Conservation (phyloP, 768 basidiomycete genomes). For the Asterophora lycoperdoides region DNA sequence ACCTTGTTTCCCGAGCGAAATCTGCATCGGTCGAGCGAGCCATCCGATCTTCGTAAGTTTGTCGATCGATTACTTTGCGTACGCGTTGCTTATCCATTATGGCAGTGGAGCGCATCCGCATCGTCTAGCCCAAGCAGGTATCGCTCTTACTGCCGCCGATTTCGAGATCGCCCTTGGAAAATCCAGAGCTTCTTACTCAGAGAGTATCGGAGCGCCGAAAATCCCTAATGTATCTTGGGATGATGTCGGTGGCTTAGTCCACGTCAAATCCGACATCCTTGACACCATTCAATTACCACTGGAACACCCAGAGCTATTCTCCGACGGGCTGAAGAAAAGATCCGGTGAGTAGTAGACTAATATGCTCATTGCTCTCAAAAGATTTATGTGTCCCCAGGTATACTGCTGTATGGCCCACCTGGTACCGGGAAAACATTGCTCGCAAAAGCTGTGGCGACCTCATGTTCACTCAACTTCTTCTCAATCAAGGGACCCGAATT, state of each 20-base stretch:
- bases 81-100: neutral
- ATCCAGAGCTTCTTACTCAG: slow-evolving; percentile 76
- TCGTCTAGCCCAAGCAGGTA: slow-evolving; percentile 33
- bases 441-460: slow-evolving; percentile 95
- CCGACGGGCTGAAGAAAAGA: slow-evolving; percentile 89
- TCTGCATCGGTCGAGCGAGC: slow-evolving; percentile 52
- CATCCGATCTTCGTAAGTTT: slow-evolving; percentile 30
- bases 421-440: slow-evolving; percentile 95
- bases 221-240: slow-evolving; percentile 97
- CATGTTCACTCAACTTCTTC: slow-evolving; percentile 92
- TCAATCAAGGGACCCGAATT: slow-evolving; percentile 97
- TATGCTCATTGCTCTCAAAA: neutral
- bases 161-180: slow-evolving; percentile 69
- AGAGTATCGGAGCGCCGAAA: slow-evolving; percentile 94
- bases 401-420: slow-evolving; percentile 90
- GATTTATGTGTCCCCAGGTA: slow-evolving; percentile 43
- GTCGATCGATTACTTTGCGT: neutral
- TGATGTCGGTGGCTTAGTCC: slow-evolving; percentile 88
- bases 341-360: slow-evolving; percentile 55
- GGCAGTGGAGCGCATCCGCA: slow-evolving; percentile 19
- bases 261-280: slow-evolving; percentile 87
- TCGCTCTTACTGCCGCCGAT: slow-evolving; percentile 53
- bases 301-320: slow-evolving; percentile 86
- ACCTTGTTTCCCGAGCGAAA: slow-evolving; percentile 60
- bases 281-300: slow-evolving; percentile 94